phyloP scores from a whole-genome alignment of 176 grass and related monocot species.

The Pontederia crassipes region DNA sequence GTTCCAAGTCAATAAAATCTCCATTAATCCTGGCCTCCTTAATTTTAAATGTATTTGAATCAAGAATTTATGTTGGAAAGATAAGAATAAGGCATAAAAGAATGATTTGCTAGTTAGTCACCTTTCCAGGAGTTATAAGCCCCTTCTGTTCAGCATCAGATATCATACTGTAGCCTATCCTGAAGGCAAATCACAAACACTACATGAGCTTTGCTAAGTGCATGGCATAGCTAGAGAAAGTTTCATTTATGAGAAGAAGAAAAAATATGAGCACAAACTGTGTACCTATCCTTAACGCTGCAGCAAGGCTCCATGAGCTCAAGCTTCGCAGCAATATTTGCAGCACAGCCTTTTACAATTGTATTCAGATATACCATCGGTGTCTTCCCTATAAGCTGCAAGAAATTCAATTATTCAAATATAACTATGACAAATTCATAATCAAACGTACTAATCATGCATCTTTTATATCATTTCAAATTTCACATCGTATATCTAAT shows the following conservation, averaged over 20 bases:
- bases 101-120: conserved; percentile 5
- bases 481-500: no score
- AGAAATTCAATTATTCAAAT: not conserved
- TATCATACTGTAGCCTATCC: conserved; percentile 95
- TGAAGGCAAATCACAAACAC: conserved; percentile 21
- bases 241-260: not conserved
- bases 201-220: not conserved
- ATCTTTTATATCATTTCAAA: no score
- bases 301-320: conserved; percentile 99
- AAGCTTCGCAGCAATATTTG: conserved; percentile 82
- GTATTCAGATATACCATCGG: conserved; percentile 97
- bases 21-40: no score
- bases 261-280: not conserved
- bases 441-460: no score
- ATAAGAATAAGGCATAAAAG: not conserved
- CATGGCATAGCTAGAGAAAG: not conserved
- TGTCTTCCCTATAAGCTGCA: conserved; percentile 93
- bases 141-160: conserved; percentile 70
- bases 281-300: conserved; percentile 92
- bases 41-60: not conserved
- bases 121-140: conserved; percentile 77
- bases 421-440: no score
- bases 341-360: conserved; percentile 62
- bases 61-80: not conserved
- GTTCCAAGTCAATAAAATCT: no score